phyloP scores from a whole-genome alignment of 2,329 filamentous ascomycete genomes.

The Mycosphaerella sp. region DNA sequence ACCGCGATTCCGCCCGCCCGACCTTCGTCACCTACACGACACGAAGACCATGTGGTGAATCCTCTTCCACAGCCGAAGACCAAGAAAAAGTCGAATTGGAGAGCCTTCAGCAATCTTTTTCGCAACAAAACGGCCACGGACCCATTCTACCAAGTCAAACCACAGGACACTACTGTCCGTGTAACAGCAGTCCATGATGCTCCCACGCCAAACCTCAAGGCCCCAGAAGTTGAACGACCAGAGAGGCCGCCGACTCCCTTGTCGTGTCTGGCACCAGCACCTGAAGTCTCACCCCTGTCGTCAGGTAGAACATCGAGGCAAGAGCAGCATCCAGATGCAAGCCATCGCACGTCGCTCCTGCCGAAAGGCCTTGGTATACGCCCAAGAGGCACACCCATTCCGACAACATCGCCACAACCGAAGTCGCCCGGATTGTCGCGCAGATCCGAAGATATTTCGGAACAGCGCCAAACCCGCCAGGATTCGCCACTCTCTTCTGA shows the following conservation, averaged over 20 bases:
- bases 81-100: slow-evolving; percentile 30
- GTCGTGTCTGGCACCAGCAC: slow-evolving; percentile 8
- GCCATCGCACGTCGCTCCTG: slow-evolving; percentile 2
- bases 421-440: slow-evolving; percentile 9
- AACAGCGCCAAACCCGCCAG: slow-evolving; percentile 2
- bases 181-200: neutral
- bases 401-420: neutral
- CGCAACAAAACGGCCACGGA: slow-evolving; percentile 12
- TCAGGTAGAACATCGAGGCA: slow-evolving; percentile 5
- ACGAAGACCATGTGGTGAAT: neutral
- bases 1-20: slow-evolving; percentile 6
- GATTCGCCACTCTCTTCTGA: slow-evolving; percentile 15
- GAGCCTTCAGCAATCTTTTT: slow-evolving; percentile 25
- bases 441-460: slow-evolving; percentile 16
- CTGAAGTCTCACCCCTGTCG: neutral
- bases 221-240: neutral
- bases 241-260: slow-evolving; percentile 3
- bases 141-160: slow-evolving; percentile 4
- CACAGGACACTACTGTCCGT: neutral
- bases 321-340: slow-evolving; percentile 1
- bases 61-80: slow-evolving; percentile 5
- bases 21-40: slow-evolving; percentile 4
- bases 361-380: neutral
- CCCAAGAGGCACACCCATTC: neutral
- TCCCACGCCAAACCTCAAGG: neutral